These are phyloP conservation scores for Colletotrichum siamense DNA, from an alignment of 2,329 filamentous ascomycete species.

Conservation along the genomic window DNA sequence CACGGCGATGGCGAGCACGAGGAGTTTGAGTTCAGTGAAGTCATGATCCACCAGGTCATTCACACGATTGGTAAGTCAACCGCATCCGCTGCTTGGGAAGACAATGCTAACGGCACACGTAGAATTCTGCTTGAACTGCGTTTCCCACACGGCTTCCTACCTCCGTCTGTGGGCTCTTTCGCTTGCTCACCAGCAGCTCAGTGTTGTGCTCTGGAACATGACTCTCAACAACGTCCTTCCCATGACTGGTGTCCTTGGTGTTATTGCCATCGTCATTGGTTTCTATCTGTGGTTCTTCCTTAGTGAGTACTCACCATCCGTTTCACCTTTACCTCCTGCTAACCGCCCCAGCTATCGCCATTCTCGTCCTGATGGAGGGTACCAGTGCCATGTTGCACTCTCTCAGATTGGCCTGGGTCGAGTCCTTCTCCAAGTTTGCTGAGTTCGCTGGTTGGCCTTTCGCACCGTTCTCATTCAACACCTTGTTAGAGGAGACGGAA, in stretches of 20 bases:
- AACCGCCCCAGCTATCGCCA: slow-evolving; percentile 44
- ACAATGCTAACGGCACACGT: slow-evolving; percentile 31
- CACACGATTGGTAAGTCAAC: slow-evolving; percentile 86
- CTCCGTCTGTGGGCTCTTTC: slow-evolving; percentile 98
- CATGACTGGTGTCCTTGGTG: slow-evolving; percentile 69
- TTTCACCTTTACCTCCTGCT: not conserved
- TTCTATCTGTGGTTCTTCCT: slow-evolving; percentile 94
- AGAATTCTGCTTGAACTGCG: slow-evolving; percentile 99
- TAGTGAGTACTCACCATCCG: slow-evolving; percentile 39
- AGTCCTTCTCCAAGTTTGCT: slow-evolving; percentile 98
- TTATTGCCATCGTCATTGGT: slow-evolving; percentile 79
- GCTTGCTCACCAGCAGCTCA: slow-evolving; percentile 96
- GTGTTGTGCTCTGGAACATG: slow-evolving; percentile 96
- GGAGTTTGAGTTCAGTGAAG: slow-evolving; percentile 96
- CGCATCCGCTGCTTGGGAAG: not conserved
- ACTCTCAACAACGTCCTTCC: slow-evolving; percentile 81
- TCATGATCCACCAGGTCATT: slow-evolving; percentile 99
- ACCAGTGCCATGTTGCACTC: slow-evolving; percentile 96
- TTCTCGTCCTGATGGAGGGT: slow-evolving; percentile 94
- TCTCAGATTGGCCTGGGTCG: slow-evolving; percentile 92
- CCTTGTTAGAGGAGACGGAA: slow-evolving; percentile 82
- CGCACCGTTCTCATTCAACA: slow-evolving; percentile 86
- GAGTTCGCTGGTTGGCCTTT: slow-evolving; percentile 89
- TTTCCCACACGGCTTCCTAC: slow-evolving; percentile 98
- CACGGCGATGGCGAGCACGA: slow-evolving; percentile 80